Evolutionary conservation across 345 rosid species (phyloP), one percentile per base, ranked within the genome.

Genomic region (Linum trigynum): DNA sequence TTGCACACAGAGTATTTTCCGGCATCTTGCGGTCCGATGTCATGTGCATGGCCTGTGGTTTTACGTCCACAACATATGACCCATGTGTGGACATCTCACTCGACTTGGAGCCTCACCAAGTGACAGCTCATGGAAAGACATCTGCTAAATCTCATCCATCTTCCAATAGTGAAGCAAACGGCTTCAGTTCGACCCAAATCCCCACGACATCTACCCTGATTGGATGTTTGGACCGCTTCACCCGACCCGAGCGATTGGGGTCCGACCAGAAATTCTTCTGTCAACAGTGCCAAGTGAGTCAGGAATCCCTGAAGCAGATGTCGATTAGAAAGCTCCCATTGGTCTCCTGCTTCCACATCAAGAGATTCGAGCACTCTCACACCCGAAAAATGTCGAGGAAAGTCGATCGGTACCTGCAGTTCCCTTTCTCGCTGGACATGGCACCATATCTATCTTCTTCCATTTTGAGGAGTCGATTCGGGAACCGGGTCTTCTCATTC

Each of bases 21-120:
- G 98, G 98, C 63, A 77, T 86, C 16, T 72, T 92, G 73, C 81
- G 96, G 80, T 92, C 98, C 39, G 97, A 92, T 82, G 94, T 92
- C 60, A 82, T 85, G 64, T 90, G 97, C 65, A 75, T 80, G 82
- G 76, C 86, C 2, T 92, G 98, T 51, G 98, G 98, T 65, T 86
- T 78, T 70, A 90, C 94, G 16, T 92, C 98, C 35, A 90, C 97
- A 12, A 92, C 91, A 10, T 86, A 81, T 62, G 98, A 92, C 61
- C 98, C 97, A 37, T 92, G 91, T 59, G 75, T 92, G 65, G 98
- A 87, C 81, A 87, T 92, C 62, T 92, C 98, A 7, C 83, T 92
- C 70, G 85, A 89, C 76, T 67, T 92, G 79, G 96, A 86, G 59
- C 74, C 82, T 64, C 71, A 69, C 67, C 71, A 75, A 42, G 82